These are phyloP conservation scores for Takashimella tepidaria DNA, from an alignment of 1,284 basidiomycete genomes.

Conservation along the genomic window DNA sequence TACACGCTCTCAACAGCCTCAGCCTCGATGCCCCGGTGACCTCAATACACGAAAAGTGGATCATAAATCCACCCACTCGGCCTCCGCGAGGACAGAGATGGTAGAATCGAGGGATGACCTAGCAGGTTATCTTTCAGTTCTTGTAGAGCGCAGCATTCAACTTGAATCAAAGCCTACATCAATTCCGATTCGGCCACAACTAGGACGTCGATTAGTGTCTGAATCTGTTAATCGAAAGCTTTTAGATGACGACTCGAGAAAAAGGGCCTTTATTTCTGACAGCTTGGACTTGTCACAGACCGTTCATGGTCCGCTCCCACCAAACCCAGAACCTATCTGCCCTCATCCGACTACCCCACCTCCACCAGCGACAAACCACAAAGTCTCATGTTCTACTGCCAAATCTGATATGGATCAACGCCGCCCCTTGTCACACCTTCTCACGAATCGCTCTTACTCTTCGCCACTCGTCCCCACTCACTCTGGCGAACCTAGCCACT, in stretches of 20 bases:
- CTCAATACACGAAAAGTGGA: neutral
- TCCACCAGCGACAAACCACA: neutral
- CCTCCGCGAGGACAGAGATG: no score
- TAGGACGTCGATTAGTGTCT: no score
- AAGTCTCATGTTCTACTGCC: no score
- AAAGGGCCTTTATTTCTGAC: no score
- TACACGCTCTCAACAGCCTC: no score
- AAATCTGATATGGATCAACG: no score
- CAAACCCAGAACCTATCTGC: neutral
- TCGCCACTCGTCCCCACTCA: neutral
- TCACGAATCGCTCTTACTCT: neutral
- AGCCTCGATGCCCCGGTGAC: no score
- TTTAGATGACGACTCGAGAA: no score
- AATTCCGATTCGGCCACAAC: no score
- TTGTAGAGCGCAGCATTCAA: neutral
- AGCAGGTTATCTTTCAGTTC: neutral
- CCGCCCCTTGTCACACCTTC: neutral
- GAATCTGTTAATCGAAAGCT: no score
- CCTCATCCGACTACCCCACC: neutral
- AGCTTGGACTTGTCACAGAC: no score
- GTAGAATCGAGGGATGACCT: neutral
- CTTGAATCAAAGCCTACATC: neutral
- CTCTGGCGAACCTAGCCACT: no score
- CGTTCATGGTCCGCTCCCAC: neutral
- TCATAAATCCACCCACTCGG: neutral